Evolutionary conservation across 169 alveolate genomes (phyloP), one percentile per base, ranked within the genome.

Genomic region (Cyclospora cayetanensis): DNA sequence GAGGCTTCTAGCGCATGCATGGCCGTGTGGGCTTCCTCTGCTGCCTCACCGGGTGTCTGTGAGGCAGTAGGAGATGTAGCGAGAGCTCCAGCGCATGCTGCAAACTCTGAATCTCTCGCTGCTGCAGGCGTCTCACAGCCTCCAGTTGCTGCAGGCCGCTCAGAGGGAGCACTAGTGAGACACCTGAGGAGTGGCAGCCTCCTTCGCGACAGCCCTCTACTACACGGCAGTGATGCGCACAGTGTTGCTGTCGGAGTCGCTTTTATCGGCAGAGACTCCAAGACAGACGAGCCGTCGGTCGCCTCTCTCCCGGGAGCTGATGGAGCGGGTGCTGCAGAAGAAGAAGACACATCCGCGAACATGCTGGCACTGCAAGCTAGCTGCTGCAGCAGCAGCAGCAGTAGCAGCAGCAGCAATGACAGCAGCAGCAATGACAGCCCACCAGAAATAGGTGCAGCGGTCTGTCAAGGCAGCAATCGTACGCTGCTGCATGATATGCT

Each of bases 41-140:
- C 7, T 7, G 55, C 55, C 7, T 46, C 55, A 7, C 55, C 15
- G 55, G n/a, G n/a, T 46, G n/a, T 46, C 55, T 15, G 7, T 46
- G n/a, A 46, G n/a, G 15, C 83, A 70, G 53, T 53, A 70, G 83
- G 55, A 70, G 83, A 50, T 35, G 60, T 53, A 70, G 83, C 83
- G 39, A 55, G 60, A 72, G 83, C 83, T 37, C 60, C 83, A 72
- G 83, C 83, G 2, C 60, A 35, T 25, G 35, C 50, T 72, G 72
- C 72, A 7, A n/a, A 12, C 5, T 12, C 72, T 18, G n/a, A n/a
- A 60, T 9, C 72, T 20, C 35, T 31, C 18, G 27, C 72, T 31
- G 72, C 72, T 60, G 72, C 72, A 60, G 72, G 35, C 72, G 7
- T 60, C 72, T 31, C 11, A 22, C 60, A 46, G 60, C 60, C 25